Base-by-base conservation (phyloP, 371 early-diverging fungal genomes). In the Haplosporangium sp. region DNA sequence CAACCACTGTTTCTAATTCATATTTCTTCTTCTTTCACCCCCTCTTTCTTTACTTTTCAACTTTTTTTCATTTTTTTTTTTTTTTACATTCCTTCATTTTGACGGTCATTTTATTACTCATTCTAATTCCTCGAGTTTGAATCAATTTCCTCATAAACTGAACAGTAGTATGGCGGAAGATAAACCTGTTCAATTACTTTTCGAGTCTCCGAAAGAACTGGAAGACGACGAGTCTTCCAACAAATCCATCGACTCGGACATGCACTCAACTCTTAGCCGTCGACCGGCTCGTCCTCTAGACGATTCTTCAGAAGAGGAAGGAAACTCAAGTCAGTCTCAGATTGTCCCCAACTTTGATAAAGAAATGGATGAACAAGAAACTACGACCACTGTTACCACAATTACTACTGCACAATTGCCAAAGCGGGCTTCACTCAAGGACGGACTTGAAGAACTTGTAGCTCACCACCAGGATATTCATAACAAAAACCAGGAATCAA, bases 401-500 rank as follows among this genome's bases (percentile, higher is more conserved):
- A 77, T 55, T 20, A 74, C 65, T 11, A 69, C 65, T 9, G 45
- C 65, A 53, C 50, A 63, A 17, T 17, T 67, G 17, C 50, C 59
- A 40, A 77, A 73, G 63, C 15, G 38, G 8, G 50, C 50, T 34
- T 53, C 47, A 37, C 56, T 37, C 45, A 68, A 69, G n/a, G 61
- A 40, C 11, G 45, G 38, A 4, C 50, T 70, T n/a, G 50, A 70
- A 17, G 57, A 34, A 17, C 56, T 73, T 27, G 67, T 60, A 9
- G 60, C 67, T 10, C 74, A 53, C n/a, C 71, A 69, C 44, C 69
- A 72, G 53, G 57, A 68, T 40, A 58, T 69, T 15, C 77, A 72
- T 35, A 60, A 63, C 39, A 45, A 61, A 48, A 37, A 55, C 20
- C 76, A 55, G 55, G 17, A 62, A 5, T 2, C 55, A 35, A 7